Evolutionary conservation across 78 protist species (phyloP), one percentile per base, ranked within the genome.

Genomic region (Emiliania huxleyi): DNA sequence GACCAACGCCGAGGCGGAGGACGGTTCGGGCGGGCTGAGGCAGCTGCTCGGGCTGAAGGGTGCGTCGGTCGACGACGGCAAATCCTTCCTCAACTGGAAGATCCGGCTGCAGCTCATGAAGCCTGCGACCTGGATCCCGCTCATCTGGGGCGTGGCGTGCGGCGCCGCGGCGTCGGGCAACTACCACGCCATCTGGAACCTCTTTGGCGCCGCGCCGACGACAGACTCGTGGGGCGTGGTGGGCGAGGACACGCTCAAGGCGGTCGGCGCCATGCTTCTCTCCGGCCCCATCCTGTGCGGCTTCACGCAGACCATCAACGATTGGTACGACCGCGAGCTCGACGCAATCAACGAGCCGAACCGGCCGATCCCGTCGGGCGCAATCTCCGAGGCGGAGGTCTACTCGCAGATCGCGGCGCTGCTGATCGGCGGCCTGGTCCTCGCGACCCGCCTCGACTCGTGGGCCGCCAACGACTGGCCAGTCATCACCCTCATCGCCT

Each of bases 81-180:
- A 2, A 22, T 21, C 73, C 49, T 37, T 2, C 26, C 15, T 89
- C 45, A 93, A 85, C 79, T 93, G 94, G 94, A 73, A 56, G 85
- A 93, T 93, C 56, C 91, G 94, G 1, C 62, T 93, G 38, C 94
- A 93, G 69, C 91, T 93, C 35, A 93, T 40, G 88, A 93, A 55
- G 87, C 84, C 93, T 0, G 87, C 75, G 49, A 93, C 94, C 4
- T 93, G 94, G 94, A 73, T 93, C 40, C 94, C 94, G 22, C 91
- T 93, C 43, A 93, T 93, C 90, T 93, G 94, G 94, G 94, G 94
- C 38, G 94, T 93, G 43, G 87, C 84, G n/a, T 93, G 94, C 84
- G 94, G 94, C 12, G 94, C 94, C 1, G 94, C 94, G 2, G 94
- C 94, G 43, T 84, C 94, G 6, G 94, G 94, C 45, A 52, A 92